phyloP scores from a whole-genome alignment of 2,329 filamentous ascomycete genomes.

The Colletotrichum viniferum region DNA sequence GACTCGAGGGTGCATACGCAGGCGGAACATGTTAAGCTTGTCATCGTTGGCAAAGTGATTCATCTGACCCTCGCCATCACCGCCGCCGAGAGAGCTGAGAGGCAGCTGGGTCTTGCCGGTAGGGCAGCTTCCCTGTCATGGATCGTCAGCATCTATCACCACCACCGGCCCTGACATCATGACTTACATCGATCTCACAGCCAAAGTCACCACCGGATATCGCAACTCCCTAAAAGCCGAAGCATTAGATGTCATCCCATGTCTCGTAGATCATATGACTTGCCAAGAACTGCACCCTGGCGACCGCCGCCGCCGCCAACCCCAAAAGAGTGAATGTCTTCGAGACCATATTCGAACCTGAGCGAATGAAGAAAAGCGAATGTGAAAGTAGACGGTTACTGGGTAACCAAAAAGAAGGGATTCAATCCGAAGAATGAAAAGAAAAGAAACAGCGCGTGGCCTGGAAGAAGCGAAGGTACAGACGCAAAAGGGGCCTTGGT shows the following conservation, averaged over 20 bases:
- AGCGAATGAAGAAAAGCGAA: constrained; percentile 14
- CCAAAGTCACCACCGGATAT: constrained; percentile 55
- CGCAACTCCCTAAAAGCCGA: constrained; percentile 37
- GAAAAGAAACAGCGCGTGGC: background rate
- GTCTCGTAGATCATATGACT: background rate
- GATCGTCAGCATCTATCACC: background rate
- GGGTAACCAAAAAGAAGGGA: background rate
- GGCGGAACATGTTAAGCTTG: constrained; percentile 58
- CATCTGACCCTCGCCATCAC: constrained; percentile 55
- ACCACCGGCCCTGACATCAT: background rate
- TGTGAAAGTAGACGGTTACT: background rate
- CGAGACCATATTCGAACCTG: constrained; percentile 7
- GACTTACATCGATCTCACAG: constrained; percentile 46
- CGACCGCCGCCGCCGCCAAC: constrained; percentile 10
- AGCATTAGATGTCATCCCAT: constrained; percentile 5
- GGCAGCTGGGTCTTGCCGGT: constrained; percentile 38
- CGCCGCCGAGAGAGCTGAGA: constrained; percentile 32
- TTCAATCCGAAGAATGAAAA: constrained; percentile 7
- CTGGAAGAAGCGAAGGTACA: constrained; percentile 1
- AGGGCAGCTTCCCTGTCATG: constrained; percentile 41
- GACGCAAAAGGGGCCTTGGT: background rate
- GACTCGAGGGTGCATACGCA: constrained; percentile 28
- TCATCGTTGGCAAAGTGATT: constrained; percentile 57
- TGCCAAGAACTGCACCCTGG: constrained; percentile 21
- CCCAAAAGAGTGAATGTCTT: constrained; percentile 13